Evolutionary conservation across 352 stramenopile species (phyloP).

Genomic region (Phytophthora kernoviae): DNA sequence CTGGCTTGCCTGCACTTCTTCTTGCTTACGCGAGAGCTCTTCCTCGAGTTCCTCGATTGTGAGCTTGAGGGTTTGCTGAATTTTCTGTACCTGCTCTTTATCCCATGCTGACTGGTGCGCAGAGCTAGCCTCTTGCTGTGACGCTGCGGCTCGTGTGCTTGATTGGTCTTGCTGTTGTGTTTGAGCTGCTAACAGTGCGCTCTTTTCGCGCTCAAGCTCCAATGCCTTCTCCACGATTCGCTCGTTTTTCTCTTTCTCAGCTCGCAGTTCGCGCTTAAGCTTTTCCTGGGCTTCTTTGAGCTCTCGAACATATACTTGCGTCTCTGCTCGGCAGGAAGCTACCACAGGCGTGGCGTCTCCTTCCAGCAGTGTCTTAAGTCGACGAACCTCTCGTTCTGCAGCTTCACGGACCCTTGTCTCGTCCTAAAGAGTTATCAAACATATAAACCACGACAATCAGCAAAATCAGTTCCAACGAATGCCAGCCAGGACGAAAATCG

Average conservation of each 20-base stretch:
- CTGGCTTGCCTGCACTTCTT: conserved; percentile 48
- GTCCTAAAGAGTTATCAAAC: conserved; percentile 39
- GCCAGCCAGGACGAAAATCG: not conserved
- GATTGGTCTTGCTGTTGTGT: conserved; percentile 15
- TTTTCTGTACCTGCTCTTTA: conserved; percentile 73
- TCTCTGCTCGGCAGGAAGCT: conserved; percentile 59
- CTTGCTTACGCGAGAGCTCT: conserved; percentile 72
- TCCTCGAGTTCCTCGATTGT: conserved; percentile 84
- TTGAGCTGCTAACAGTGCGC: conserved; percentile 36
- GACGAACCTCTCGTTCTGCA: conserved; percentile 72
- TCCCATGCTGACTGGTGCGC: conserved; percentile 55
- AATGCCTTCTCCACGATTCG: conserved; percentile 68
- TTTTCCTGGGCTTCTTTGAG: conserved; percentile 66
- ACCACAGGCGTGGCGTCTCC: conserved; percentile 56
- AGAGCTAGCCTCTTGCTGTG: conserved; percentile 10
- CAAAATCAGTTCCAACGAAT: not conserved
- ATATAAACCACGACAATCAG: not conserved
- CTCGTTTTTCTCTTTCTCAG: conserved; percentile 81
- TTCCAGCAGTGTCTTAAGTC: conserved; percentile 70
- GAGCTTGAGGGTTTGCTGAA: conserved; percentile 68
- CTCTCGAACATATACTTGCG: conserved; percentile 65
- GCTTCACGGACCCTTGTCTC: conserved; percentile 76
- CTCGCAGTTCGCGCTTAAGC: conserved; percentile 62
- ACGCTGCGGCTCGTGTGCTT: conserved; percentile 3
- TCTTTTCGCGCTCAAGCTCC: conserved; percentile 77